Conservation (phyloP, 2,329 filamentous ascomycete species). For the Penicillium crustosum region DNA sequence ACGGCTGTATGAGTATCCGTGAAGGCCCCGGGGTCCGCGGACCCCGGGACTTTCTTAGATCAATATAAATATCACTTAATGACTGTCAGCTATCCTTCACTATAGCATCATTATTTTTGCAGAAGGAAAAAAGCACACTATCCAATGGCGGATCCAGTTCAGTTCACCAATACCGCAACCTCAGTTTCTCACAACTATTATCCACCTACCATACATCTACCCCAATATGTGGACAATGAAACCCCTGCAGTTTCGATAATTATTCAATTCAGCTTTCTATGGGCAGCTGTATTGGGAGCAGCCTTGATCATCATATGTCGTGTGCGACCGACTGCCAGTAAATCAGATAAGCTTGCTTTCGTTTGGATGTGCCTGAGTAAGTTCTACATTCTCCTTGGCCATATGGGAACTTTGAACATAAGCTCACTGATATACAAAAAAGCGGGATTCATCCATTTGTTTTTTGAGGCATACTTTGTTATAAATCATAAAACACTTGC, state of each 20-base stretch:
- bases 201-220: constrained; percentile 58
- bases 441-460: constrained; percentile 59
- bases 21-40: neutral
- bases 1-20: neutral
- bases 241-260: constrained; percentile 58
- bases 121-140: neutral
- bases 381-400: neutral
- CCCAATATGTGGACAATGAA: constrained; percentile 62
- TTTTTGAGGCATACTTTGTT: constrained; percentile 80
- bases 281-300: constrained; percentile 53
- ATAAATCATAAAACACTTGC: constrained; percentile 63
- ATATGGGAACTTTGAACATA: neutral
- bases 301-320: constrained; percentile 54
- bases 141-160: neutral
- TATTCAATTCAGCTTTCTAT: constrained; percentile 56
- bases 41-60: neutral
- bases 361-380: constrained; percentile 70
- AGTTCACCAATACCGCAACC: neutral
- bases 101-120: neutral
- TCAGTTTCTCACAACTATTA: constrained; percentile 61
- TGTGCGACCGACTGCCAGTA: constrained; percentile 51
- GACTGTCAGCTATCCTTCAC: neutral
- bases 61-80: neutral
- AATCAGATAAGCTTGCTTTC: constrained; percentile 55
- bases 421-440: neutral